Evolutionary conservation across 2,329 filamentous ascomycete species (phyloP).

Genomic region (Trichophyton equinum): DNA sequence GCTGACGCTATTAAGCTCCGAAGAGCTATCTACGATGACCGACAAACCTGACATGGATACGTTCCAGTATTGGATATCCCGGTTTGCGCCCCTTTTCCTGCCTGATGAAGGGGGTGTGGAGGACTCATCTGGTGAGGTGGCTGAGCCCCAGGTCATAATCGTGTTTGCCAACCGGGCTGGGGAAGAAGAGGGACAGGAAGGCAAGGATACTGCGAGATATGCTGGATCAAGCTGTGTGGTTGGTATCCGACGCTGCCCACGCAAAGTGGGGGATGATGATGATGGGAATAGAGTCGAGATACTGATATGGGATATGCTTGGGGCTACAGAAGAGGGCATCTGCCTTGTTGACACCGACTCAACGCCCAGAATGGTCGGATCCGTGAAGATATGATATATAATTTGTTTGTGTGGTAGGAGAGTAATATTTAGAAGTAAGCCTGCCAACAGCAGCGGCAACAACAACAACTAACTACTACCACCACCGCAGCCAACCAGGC

Average conservation of each 20-base stretch:
- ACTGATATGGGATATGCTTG: conserved; percentile 36
- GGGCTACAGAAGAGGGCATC: conserved; percentile 33
- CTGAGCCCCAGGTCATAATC: conserved; percentile 27
- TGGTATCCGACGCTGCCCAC: conserved; percentile 16
- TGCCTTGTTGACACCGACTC: conserved; percentile 35
- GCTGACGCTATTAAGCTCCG: conserved; percentile 40
- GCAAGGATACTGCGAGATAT: conserved; percentile 32
- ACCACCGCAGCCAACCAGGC: not conserved
- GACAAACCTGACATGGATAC: conserved; percentile 45
- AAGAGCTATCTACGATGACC: conserved; percentile 36
- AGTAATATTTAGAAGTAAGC: not conserved
- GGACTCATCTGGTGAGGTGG: conserved; percentile 8
- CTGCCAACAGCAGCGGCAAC: no score
- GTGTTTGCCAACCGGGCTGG: conserved; percentile 38
- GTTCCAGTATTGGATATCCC: conserved; percentile 50
- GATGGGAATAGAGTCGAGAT: conserved; percentile 20
- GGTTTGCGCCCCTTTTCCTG: conserved; percentile 42
- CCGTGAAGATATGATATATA: not conserved
- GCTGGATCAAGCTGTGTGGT: conserved; percentile 38
- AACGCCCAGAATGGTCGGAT: conserved; percentile 26
- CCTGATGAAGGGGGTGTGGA: conserved; percentile 20
- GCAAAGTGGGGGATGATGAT: conserved; percentile 9
- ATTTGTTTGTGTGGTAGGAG: not conserved
- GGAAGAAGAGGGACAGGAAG: conserved; percentile 27
- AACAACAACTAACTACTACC: not conserved